Conservation (phyloP, 2,329 filamentous ascomycete species). For the Colletotrichum kahawae region DNA sequence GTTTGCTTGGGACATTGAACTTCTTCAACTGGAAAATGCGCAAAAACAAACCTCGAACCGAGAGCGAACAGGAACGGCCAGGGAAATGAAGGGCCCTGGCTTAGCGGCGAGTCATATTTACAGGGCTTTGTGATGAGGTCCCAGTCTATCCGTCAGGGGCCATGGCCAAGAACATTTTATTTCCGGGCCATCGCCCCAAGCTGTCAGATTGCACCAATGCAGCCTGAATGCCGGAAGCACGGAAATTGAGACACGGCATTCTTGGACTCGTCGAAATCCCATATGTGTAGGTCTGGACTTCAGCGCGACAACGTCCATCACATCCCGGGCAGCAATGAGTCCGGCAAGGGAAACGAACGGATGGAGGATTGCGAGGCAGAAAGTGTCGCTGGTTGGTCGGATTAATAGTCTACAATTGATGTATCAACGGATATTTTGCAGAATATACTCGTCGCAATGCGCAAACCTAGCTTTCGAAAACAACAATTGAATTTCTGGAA, state of each 20-base stretch:
- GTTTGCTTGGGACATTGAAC: accelerated
- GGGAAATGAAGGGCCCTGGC: not conserved
- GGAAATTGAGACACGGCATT: not conserved
- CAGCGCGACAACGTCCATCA: not conserved
- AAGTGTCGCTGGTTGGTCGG: not conserved
- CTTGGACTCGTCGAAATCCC: not conserved
- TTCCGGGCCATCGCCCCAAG: not conserved
- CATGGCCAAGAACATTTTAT: not conserved
- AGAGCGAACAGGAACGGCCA: not conserved
- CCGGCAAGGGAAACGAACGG: not conserved
- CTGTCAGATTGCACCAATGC: not conserved
- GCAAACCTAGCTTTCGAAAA: not conserved
- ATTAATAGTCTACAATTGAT: not conserved
- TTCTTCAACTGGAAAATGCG: not conserved
- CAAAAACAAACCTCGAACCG: not conserved
- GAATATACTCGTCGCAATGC: not conserved
- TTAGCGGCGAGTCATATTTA: not conserved
- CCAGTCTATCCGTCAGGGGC: not conserved
- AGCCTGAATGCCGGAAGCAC: not conserved
- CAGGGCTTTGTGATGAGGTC: not conserved
- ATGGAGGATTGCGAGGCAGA: not conserved
- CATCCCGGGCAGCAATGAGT: not conserved
- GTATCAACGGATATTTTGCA: accelerated
- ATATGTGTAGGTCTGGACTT: not conserved
- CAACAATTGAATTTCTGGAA: accelerated